Percentiles rank a stretch among this genome's conserved stretches.
These are phyloP conservation scores for Rhamnella rubrinervis DNA, from an alignment of 331 rosid species.

Conservation along the genomic window DNA sequence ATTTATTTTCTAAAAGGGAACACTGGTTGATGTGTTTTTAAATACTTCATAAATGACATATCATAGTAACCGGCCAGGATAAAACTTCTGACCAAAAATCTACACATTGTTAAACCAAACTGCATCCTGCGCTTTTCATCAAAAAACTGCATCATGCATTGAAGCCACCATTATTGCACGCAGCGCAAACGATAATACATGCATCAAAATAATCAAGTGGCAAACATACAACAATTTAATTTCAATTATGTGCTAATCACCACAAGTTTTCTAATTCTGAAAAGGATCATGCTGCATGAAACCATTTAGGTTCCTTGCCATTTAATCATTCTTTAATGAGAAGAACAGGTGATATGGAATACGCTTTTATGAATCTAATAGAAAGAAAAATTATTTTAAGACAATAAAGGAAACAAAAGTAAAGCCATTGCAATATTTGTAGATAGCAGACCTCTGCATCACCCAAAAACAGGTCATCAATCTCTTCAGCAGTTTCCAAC, in stretches of 20 bases:
- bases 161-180: neutral
- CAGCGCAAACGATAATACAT: neutral
- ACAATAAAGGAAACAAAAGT: neutral
- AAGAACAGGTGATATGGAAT: neutral
- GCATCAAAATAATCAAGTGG: too few species aligned
- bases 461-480: constrained; percentile 80
- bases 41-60: neutral
- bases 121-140: too few species aligned
- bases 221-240: too few species aligned
- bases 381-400: neutral
- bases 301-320: too few species aligned
- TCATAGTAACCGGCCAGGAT: neutral
- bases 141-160: neutral
- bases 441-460: constrained; percentile 73
- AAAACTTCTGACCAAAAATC: neutral
- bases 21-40: too few species aligned
- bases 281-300: too few species aligned
- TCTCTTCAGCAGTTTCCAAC: constrained; percentile 82
- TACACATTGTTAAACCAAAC: too few species aligned
- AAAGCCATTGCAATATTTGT: neutral
- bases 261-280: too few species aligned
- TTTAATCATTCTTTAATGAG: too few species aligned
- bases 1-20: too few species aligned
- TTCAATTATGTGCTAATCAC: too few species aligned
- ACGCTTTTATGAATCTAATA: neutral